Evolutionary conservation across 2,329 filamentous ascomycete species (phyloP), one percentile per base, ranked within the genome.

Genomic region (Clarireedia monteithiana): DNA sequence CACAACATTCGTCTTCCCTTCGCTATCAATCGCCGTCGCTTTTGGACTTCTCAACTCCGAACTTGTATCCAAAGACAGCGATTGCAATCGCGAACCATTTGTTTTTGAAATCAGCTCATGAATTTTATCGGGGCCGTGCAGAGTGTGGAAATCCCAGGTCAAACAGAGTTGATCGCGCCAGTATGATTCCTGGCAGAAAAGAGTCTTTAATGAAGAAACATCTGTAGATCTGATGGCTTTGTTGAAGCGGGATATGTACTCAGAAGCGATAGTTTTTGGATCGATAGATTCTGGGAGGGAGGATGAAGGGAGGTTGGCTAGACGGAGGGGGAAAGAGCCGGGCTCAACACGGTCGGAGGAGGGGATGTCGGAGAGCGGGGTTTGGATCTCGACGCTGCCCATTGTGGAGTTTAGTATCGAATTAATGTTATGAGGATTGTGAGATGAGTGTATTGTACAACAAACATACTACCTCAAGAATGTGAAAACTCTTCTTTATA

Each of bases 81-180:
- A 68, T 2, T 66, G 66, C 1, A 75, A 57, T 0, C 68, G 52
- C 58, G 53, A 67, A 67, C 45, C 57, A 55, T 57, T 50, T 14
- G 54, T 14, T 59, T 50, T 49, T 24, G 60, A 49, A 10, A 75
- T 60, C 26, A 72, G 67, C 2, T 62, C 53, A 24, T 56, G 53
- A 36, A 75, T 72, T 42, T 70, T 69, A 12, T 67, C 57, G 0
- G 71, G 68, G 0, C 74, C 73, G n/a, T 78, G 72, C 0, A 79
- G 64, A 2, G 77, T 81, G 55, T 74, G 77, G 47, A 81, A 76
- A 42, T 77, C 74, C 81, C 80, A 84, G 0, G 78, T 75, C 1
- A 84, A 65, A 20, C 74, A 76, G 0, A 84, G 70, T 45, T 82
- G 78, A 61, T 84, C 81, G 7, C 81, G 75, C 81, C 80, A 84